A percentile compares a stretch with the other conserved stretches of the same genome.
Evolutionary conservation across 768 basidiomycete genomes (phyloP).

Genomic region (Kwoniella newhampshirensis): DNA sequence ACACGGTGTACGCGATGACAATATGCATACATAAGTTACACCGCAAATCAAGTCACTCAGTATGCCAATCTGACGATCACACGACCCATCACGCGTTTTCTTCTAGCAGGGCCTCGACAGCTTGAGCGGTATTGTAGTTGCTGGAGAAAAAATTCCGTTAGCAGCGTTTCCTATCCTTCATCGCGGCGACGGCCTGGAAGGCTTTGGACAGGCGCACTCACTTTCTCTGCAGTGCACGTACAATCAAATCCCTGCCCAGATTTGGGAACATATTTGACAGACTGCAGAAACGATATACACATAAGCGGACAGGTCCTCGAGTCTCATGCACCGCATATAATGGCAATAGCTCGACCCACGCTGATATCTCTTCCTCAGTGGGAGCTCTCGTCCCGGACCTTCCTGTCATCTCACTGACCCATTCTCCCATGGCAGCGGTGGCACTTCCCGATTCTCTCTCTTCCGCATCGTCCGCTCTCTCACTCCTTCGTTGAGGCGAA

Average conservation of each 20-base stretch:
- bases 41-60: background rate
- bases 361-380: slow-evolving; percentile 70
- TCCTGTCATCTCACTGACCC: slow-evolving; percentile 67
- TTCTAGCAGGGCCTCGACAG: slow-evolving; percentile 73
- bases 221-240: slow-evolving; percentile 80
- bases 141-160: slow-evolving; percentile 7
- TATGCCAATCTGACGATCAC: no score
- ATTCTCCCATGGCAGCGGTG: slow-evolving; percentile 42
- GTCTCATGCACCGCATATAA: no score
- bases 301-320: background rate
- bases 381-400: slow-evolving; percentile 66
- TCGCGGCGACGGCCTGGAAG: no score
- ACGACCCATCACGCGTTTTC: slow-evolving; percentile 22
- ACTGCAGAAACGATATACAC: slow-evolving; percentile 38
- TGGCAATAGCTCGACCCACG: slow-evolving; percentile 32
- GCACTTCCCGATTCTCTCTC: slow-evolving; percentile 20
- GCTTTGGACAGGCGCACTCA: no score
- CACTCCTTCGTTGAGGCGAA: background rate
- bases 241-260: slow-evolving; percentile 67
- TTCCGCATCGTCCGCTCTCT: background rate
- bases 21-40: slow-evolving; percentile 1
- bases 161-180: background rate
- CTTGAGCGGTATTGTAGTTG: slow-evolving; percentile 75
- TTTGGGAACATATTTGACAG: slow-evolving; percentile 82
- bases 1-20: no score